Evolutionary conservation across 495 filamentous ascomycete species (phyloP).

Genomic region (Tuber magnatum): DNA sequence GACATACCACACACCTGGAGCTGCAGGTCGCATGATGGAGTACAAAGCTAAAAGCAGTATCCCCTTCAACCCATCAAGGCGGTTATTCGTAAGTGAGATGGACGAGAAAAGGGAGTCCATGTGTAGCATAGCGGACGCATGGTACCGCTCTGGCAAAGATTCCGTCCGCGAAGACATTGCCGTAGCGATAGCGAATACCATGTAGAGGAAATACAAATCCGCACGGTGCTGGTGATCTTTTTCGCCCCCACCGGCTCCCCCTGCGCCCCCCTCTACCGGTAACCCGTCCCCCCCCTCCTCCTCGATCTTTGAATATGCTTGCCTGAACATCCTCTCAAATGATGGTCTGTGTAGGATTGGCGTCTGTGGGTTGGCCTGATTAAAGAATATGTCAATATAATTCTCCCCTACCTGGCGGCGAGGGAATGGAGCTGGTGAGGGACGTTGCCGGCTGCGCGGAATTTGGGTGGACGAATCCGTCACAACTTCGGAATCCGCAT

Average conservation of each 20-base stretch:
- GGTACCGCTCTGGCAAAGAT: slow-evolving; percentile 34
- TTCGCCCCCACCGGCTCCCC: slow-evolving; percentile 15
- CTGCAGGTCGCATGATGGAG: slow-evolving; percentile 49
- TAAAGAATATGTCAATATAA: slow-evolving; percentile 35
- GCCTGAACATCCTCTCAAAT: slow-evolving; percentile 24
- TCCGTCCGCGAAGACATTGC: slow-evolving; percentile 27
- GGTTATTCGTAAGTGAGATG: slow-evolving; percentile 34
- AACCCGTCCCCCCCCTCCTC: slow-evolving; percentile 21
- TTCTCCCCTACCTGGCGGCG: slow-evolving; percentile 18
- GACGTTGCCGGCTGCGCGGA: slow-evolving; percentile 24
- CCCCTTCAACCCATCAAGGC: slow-evolving; percentile 43
- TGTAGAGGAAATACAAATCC: slow-evolving; percentile 37
- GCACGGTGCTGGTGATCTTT: slow-evolving; percentile 33
- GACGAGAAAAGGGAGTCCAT: slow-evolving; percentile 34
- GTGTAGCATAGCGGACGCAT: slow-evolving; percentile 37
- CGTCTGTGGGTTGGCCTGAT: slow-evolving; percentile 38
- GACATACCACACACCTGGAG: slow-evolving; percentile 52
- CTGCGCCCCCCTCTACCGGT: slow-evolving; percentile 7
- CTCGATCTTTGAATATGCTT: slow-evolving; percentile 25
- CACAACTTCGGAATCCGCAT: slow-evolving; percentile 12
- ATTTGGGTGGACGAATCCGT: slow-evolving; percentile 29
- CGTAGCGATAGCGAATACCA: slow-evolving; percentile 39
- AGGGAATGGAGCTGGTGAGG: slow-evolving; percentile 28
- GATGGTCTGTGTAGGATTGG: slow-evolving; percentile 32
- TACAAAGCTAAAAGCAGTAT: slow-evolving; percentile 49